Percentiles rank a stretch among this genome's conserved stretches.
Evolutionary conservation across 1,284 basidiomycete genomes (phyloP).

Genomic region (Abortiporus biennis): DNA sequence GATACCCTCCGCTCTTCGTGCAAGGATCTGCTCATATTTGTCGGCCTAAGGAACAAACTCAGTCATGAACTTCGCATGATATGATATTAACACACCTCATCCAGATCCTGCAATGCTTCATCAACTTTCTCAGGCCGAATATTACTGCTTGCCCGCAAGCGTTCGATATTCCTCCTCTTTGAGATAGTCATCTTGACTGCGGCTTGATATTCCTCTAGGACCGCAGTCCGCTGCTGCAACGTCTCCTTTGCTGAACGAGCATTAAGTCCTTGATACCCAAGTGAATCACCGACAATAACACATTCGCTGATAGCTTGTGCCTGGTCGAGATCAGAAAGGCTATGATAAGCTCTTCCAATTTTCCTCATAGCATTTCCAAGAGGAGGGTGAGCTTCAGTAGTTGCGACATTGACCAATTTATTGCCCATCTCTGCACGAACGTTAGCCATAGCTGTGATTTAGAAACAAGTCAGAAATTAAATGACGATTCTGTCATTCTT

Average conservation of each 20-base stretch:
- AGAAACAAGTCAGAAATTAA: constrained; percentile 1
- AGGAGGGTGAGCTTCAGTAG: constrained; percentile 79
- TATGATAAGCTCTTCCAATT: constrained; percentile 81
- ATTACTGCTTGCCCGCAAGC: constrained; percentile 82
- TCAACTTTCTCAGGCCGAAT: constrained; percentile 86
- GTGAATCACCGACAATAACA: constrained; percentile 84
- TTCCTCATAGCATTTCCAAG: constrained; percentile 78
- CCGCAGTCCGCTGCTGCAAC: constrained; percentile 76
- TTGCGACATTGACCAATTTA: constrained; percentile 82
- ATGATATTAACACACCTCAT: constrained; percentile 57
- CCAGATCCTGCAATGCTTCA: constrained; percentile 89
- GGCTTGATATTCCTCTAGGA: constrained; percentile 87
- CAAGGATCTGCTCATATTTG: constrained; percentile 79
- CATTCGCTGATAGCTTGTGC: constrained; percentile 88
- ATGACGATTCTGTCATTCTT: no score
- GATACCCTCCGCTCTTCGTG: constrained; percentile 80
- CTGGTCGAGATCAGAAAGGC: constrained; percentile 77
- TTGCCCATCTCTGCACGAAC: constrained; percentile 85
- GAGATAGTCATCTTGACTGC: constrained; percentile 90
- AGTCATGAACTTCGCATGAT: background rate
- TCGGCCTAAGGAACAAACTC: constrained; percentile 55
- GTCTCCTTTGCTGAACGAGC: constrained; percentile 94
- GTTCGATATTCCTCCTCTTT: constrained; percentile 85
- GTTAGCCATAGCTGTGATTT: constrained; percentile 56
- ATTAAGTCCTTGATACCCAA: constrained; percentile 92